A percentile compares a stretch with the other conserved stretches of the same genome.
Conservation (phyloP, 2,329 filamentous ascomycete genomes). For the Incumbomyces delicatus region DNA sequence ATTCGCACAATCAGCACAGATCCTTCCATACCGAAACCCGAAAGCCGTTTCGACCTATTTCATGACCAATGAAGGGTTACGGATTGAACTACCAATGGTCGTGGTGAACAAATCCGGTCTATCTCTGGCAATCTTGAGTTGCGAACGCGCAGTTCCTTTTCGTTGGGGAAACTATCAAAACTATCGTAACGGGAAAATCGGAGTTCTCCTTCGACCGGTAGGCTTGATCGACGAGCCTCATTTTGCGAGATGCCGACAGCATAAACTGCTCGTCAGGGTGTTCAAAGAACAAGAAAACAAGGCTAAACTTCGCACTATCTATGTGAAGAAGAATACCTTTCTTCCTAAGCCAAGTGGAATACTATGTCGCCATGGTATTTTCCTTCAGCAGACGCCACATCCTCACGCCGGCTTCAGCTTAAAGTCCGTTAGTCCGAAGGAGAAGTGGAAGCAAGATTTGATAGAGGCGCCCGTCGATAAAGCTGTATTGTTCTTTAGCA, state of each 20-base stretch:
- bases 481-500: background rate
- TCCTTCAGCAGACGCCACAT: background rate
- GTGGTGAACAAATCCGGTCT: background rate
- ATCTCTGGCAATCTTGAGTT: background rate
- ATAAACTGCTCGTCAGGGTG: background rate
- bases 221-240: background rate
- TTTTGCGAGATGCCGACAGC: background rate
- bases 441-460: background rate
- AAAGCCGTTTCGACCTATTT: background rate
- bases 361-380: background rate
- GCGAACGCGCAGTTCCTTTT: background rate
- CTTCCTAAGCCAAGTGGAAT: background rate
- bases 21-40: background rate
- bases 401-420: background rate
- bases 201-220: background rate
- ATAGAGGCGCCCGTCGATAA: background rate
- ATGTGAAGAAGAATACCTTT: background rate
- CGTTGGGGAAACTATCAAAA: background rate
- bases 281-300: background rate
- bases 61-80: background rate
- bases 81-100: background rate
- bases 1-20: background rate
- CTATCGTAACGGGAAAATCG: background rate
- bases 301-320: background rate
- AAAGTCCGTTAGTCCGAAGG: background rate